Percentiles rank a stretch among this genome's conserved stretches.
These are phyloP conservation scores for Phaeosphaeria sp. DNA, from an alignment of 2,329 filamentous ascomycete species.

Conservation along the genomic window DNA sequence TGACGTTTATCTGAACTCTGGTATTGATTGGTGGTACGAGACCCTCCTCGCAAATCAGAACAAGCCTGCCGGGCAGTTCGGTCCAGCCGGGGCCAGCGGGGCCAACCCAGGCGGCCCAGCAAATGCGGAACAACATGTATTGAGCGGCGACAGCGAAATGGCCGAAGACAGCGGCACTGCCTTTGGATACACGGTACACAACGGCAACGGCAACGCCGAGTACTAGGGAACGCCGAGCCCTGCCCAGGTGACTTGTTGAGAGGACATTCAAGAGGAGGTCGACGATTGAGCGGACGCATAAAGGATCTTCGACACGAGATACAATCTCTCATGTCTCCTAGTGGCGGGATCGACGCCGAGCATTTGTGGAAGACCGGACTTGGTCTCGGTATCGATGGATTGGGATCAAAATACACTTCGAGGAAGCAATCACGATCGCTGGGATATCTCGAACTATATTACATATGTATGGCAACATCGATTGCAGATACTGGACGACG, in stretches of 20 bases:
- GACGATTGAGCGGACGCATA: slow-evolving; percentile 3
- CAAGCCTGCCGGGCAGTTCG: slow-evolving; percentile 56
- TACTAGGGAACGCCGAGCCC: slow-evolving; percentile 40
- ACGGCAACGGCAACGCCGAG: slow-evolving; percentile 49
- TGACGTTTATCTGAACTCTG: slow-evolving; percentile 57
- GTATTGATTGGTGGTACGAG: slow-evolving; percentile 65
- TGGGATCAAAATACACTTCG: neutral
- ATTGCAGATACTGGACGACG: too few species aligned
- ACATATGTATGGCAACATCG: neutral
- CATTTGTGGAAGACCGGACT: neutral
- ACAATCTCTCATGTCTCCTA: neutral
- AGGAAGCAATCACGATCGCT: slow-evolving; percentile 4
- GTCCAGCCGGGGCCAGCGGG: slow-evolving; percentile 43
- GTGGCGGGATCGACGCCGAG: neutral
- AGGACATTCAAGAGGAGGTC: neutral
- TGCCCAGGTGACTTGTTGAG: slow-evolving; percentile 16
- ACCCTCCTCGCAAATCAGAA: slow-evolving; percentile 78
- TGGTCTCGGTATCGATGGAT: neutral
- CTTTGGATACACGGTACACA: slow-evolving; percentile 52
- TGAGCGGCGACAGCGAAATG: slow-evolving; percentile 54
- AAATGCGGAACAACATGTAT: slow-evolving; percentile 50
- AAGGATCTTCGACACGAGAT: neutral
- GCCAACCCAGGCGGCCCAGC: slow-evolving; percentile 45
- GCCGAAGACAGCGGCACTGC: slow-evolving; percentile 50
- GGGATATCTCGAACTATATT: neutral